Conservation (phyloP, 108 stramenopile species). For the Aurantiochytrium sp. region DNA sequence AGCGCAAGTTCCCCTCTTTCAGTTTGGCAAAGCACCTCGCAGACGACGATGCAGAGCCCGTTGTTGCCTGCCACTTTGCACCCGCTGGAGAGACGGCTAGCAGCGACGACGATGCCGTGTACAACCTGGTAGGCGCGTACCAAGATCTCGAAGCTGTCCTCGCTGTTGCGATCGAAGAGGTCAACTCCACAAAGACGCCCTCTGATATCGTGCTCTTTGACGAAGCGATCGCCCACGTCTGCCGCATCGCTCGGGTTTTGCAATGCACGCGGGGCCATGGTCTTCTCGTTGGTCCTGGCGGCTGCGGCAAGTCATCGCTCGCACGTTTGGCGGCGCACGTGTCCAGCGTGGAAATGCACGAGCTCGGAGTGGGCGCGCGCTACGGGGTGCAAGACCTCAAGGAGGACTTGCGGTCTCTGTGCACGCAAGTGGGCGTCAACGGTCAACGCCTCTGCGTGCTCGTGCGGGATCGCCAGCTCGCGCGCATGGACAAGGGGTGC, state of each 20-base stretch:
- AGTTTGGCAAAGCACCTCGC: constrained; percentile 58
- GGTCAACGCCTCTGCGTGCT: constrained; percentile 49
- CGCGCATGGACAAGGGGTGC: constrained; percentile 73
- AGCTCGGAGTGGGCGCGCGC: constrained; percentile 67
- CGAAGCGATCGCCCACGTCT: constrained; percentile 67
- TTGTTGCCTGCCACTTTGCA: constrained; percentile 70
- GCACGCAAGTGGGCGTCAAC: constrained; percentile 68
- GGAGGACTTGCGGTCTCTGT: constrained; percentile 74
- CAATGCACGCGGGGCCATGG: constrained; percentile 65
- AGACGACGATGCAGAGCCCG: constrained; percentile 61
- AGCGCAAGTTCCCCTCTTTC: constrained; percentile 54
- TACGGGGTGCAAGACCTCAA: constrained; percentile 71
- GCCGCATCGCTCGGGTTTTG: constrained; percentile 64
- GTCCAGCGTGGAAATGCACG: constrained; percentile 57
- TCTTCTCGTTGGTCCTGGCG: constrained; percentile 69
- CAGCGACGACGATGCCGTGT: constrained; percentile 49
- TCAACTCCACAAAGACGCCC: constrained; percentile 64
- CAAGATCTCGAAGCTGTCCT: constrained; percentile 39
- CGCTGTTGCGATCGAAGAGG: constrained; percentile 58
- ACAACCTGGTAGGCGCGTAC: constrained; percentile 56
- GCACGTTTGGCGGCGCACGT: constrained; percentile 68
- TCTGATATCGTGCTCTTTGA: constrained; percentile 71
- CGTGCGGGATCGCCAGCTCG: no score
- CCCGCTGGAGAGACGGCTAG: constrained; percentile 39
- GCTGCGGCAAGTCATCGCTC: constrained; percentile 64